Base-by-base conservation (phyloP, 2,329 filamentous ascomycete species). In the Sporothrix pallida region DNA sequence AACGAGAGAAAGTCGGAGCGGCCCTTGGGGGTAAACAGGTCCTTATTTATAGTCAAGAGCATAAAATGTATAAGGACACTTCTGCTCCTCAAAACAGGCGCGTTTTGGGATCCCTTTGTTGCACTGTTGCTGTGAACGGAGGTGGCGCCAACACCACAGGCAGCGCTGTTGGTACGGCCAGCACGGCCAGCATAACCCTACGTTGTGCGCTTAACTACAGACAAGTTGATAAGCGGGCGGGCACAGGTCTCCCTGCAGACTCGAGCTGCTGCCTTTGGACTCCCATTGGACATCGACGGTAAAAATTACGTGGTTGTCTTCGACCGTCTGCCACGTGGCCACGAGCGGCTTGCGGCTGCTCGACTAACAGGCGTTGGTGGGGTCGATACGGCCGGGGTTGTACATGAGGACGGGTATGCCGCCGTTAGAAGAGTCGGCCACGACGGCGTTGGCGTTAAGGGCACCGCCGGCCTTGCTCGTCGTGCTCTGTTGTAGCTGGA, bases 251-350 rank as follows among this genome's bases (percentile, higher is more conserved):
- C 91, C 91, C 75, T 92, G 87, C 10, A 92, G 81, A 8, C 87
- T 86, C 6, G 88, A 87, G 26, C 88, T 87, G 52, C 91, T 91
- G 42, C 89, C 89, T 82, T 93, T 93, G 78, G 86, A 89, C 0
- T 85, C 85, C 78, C 88, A 89, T 82, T 93, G 91, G 54, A 93
- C 89, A 78, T 93, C 93, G 75, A 93, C 84, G 1, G 91, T 92
- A 81, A 92, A 93, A 81, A 93, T 90, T 0, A 81, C 78, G 75
- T 85, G 84, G 74, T 84, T 83, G 42, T 80, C 81, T 2, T 85
- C 85, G 73, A 86, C 85, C 0, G 88, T 85, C 78, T 87, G 86
- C 90, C 91, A 93, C 74, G 87, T 85, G 4, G 91, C 91, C 0
- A 85, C 89, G 0, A 93, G 83, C 1, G 91, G 91, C 82, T 93